Base-by-base conservation (phyloP, 208 protist species). In the Trypanosoma congolense region DNA sequence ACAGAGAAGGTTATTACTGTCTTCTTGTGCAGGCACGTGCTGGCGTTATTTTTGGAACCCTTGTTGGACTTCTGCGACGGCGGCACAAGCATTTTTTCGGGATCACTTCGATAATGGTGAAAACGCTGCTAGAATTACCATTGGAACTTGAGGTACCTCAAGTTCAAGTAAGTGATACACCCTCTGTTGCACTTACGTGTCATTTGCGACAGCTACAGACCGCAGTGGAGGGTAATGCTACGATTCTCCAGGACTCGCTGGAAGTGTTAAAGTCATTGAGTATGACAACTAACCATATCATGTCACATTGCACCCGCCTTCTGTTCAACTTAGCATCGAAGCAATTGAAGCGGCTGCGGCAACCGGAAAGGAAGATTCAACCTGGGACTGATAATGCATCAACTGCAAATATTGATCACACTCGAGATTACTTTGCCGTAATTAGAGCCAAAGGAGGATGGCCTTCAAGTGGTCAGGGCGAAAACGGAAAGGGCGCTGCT, bases 1-100 rank as follows among this genome's bases (percentile, higher is more conserved):
- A 92, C 25, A 75, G 69, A 4, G 77, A 92, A 55, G 26, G 60
- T 10, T 88, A 92, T 60, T 86, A 87, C 69, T 65, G 66, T 42
- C 62, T 92, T 14, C 65, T 92, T 8, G 84, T 88, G n/a, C 41
- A 72, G 1, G 75, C 75, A 8, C 73, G 80, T 14, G 75, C 77
- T 0, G 80, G 77, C 4, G 61, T 56, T 44, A 63, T 92, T 44
- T 54, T 84, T 21, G 53, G 76, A 63, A 69, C 63, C 4, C 65
- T 91, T 18, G 53, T 83, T 18, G 67, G 74, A 28, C 56, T 84
- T 19, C 60, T 91, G 46, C 65, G 72, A 30, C 59, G 63, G 1
- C 56, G 60, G 18, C 83, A 83, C 4, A 56, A 69, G 51, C 69
- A 78, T 68, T 71, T 81, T 31, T 87, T 78, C 67, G 83, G 83